phyloP scores from a whole-genome alignment of 2,329 filamentous ascomycete species.

The Fusarium nelsonii region DNA sequence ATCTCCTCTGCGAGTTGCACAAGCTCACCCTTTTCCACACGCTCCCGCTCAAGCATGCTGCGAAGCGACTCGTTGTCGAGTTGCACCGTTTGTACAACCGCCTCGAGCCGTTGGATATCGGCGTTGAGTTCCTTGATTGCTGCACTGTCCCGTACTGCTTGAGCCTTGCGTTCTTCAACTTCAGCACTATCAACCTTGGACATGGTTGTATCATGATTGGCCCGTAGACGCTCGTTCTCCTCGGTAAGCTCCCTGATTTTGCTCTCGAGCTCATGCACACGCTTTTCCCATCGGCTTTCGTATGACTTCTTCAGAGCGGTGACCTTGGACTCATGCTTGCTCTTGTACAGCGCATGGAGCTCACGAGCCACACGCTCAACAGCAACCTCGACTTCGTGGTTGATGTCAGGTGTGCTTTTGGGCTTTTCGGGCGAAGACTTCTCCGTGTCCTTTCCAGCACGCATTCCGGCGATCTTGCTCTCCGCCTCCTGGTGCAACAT shows the following conservation, averaged over 20 bases:
- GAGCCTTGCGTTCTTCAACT: constrained; percentile 64
- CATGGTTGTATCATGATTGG: constrained; percentile 74
- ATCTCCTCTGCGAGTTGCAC: constrained; percentile 87
- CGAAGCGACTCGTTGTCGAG: constrained; percentile 76
- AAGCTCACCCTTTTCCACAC: constrained; percentile 86
- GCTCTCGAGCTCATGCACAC: constrained; percentile 80
- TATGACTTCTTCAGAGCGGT: constrained; percentile 87
- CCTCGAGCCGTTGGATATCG: constrained; percentile 79
- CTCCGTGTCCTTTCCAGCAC: constrained; percentile 67
- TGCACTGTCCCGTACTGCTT: constrained; percentile 74
- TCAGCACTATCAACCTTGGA: constrained; percentile 64
- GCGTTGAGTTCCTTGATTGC: constrained; percentile 78
- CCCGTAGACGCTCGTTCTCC: constrained; percentile 80
- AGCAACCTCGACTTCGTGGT: constrained; percentile 81
- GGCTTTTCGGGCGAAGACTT: constrained; percentile 56
- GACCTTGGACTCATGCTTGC: constrained; percentile 97
- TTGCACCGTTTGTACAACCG: constrained; percentile 77
- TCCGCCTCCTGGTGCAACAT: constrained; percentile 81
- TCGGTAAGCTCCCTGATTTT: constrained; percentile 76
- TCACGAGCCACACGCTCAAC: constrained; percentile 95
- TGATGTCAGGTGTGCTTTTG: constrained; percentile 51
- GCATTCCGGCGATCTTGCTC: constrained; percentile 80
- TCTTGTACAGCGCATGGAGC: constrained; percentile 92
- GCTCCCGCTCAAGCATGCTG: constrained; percentile 76
- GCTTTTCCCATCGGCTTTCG: constrained; percentile 90